Evolutionary conservation across 768 basidiomycete species (phyloP).

Genomic region (Mycena galopus): DNA sequence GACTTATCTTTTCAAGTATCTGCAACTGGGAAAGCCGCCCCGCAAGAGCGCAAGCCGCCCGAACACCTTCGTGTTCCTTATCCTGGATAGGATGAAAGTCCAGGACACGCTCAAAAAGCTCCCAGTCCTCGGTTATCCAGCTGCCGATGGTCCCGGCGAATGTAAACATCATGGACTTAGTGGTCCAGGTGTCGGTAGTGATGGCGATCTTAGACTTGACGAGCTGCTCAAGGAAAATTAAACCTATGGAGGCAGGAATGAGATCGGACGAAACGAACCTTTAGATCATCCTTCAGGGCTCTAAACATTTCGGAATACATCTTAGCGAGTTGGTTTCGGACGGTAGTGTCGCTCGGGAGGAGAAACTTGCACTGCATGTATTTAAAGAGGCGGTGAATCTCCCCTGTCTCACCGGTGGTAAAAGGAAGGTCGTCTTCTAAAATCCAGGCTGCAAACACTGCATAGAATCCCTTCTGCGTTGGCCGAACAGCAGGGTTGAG

Average conservation of each 20-base stretch:
- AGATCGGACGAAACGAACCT: slow-evolving; percentile 31
- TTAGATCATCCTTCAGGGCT: slow-evolving; percentile 35
- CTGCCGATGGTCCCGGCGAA: slow-evolving; percentile 47
- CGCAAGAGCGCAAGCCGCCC: slow-evolving; percentile 29
- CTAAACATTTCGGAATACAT: slow-evolving; percentile 39
- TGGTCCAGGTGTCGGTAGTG: slow-evolving; percentile 44
- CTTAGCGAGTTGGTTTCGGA: slow-evolving; percentile 38
- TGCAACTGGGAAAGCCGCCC: slow-evolving; percentile 41
- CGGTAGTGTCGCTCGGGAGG: too few species aligned
- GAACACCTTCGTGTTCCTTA: slow-evolving; percentile 36
- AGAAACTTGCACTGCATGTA: too few species aligned
- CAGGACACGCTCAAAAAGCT: slow-evolving; percentile 7
- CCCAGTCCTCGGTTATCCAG: slow-evolving; percentile 45
- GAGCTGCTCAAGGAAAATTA: slow-evolving; percentile 17
- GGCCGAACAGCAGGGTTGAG: slow-evolving; percentile 45
- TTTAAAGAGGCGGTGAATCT: too few species aligned
- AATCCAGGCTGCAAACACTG: slow-evolving; percentile 47
- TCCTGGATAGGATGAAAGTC: slow-evolving; percentile 44
- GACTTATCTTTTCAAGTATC: slow-evolving; percentile 52
- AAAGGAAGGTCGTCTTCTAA: slow-evolving; percentile 46
- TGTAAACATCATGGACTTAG: slow-evolving; percentile 46
- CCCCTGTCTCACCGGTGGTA: too few species aligned
- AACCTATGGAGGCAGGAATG: slow-evolving; percentile 2
- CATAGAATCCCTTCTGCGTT: slow-evolving; percentile 44
- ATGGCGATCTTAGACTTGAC: slow-evolving; percentile 4